Base-by-base conservation (phyloP, 2,329 filamentous ascomycete genomes). In the Domatiomyces globalis region DNA sequence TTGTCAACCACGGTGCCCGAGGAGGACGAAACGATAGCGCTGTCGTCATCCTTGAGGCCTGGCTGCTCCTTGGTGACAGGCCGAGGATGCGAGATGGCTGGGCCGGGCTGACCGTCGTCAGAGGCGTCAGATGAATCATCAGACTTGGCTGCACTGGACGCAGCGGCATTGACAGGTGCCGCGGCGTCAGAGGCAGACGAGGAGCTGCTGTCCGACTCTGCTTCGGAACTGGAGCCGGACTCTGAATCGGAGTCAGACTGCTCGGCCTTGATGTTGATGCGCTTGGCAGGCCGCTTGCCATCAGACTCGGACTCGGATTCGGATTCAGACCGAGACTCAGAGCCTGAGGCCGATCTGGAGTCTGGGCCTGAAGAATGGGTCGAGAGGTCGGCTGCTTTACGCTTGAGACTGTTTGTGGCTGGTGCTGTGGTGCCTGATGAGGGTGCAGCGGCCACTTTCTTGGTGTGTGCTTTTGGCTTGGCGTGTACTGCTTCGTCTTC, bases 301-400 rank as follows among this genome's bases (percentile, higher is more conserved):
- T 60, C 63, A 27, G 62, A 62, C 45, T 66, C 63, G n/a, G 70
- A 69, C 47, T 69, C 65, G 2, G 69, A 71, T 5, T 58, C 58
- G 18, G 62, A 57, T 7, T 63, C 63, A 10, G 62, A 63, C n/a
- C 56, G 56, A 9, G 61, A 60, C 2, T 63, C 63, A 0, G 63
- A 66, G 5, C 59, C 60, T 2, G 67, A 68, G 51, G 62, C 63
- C 8, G 63, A 65, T n/a, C n/a, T n/a, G 0, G 63, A 66, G 5
- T 60, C 60, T 2, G 67, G 68, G 51, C 62, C 63, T 9, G 63
- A 65, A 42, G 66, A 61, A 5, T 54, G 52, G 17, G 65, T 66
- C 8, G 67, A 72, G 56, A 65, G 69, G 8, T 67, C 66, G 48
- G 67, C 66, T 6, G 77, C 77, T 69, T 83, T 83, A 52, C 79